A percentile compares a stretch with the other conserved stretches of the same genome.
These are phyloP conservation scores for Terfezia claveryi DNA, from an alignment of 495 filamentous ascomycete genomes.

Conservation along the genomic window DNA sequence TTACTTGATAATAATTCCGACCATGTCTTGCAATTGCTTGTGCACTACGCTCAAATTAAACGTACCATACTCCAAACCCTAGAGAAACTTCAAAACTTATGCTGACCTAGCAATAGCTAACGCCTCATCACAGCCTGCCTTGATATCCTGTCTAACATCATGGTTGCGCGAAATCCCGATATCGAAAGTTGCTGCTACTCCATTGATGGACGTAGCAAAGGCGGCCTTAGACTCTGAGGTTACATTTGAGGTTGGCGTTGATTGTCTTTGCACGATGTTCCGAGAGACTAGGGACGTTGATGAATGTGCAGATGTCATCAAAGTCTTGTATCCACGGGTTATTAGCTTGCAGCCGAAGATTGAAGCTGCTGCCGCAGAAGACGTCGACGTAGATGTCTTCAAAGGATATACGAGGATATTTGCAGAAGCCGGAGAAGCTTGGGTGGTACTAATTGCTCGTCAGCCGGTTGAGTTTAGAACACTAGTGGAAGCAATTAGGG, in stretches of 20 bases:
- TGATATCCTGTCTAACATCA: constrained; percentile 85
- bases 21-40: constrained; percentile 63
- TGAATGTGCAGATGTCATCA: constrained; percentile 57
- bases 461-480: constrained; percentile 57
- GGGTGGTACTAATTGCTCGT: constrained; percentile 74
- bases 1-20: constrained; percentile 74
- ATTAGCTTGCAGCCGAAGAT: constrained; percentile 64
- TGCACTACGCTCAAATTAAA: constrained; percentile 76
- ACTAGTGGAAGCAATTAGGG: constrained; percentile 75
- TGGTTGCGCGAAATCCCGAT: constrained; percentile 87
- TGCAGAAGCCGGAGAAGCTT: constrained; percentile 80
- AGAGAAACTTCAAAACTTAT: background rate
- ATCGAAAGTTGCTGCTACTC: constrained; percentile 59
- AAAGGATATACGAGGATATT: constrained; percentile 77
- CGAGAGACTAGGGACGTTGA: constrained; percentile 86
- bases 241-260: constrained; percentile 76
- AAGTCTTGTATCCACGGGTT: constrained; percentile 62
- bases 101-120: constrained; percentile 17
- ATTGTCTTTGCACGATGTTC: constrained; percentile 79
- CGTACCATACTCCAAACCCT: constrained; percentile 28
- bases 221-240: constrained; percentile 47
- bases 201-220: constrained; percentile 60
- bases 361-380: constrained; percentile 49
- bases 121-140: constrained; percentile 67
- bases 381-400: constrained; percentile 69